These are phyloP conservation scores for Komagataella ulmi DNA, from an alignment of 805 yeast genomes.

Conservation along the genomic window DNA sequence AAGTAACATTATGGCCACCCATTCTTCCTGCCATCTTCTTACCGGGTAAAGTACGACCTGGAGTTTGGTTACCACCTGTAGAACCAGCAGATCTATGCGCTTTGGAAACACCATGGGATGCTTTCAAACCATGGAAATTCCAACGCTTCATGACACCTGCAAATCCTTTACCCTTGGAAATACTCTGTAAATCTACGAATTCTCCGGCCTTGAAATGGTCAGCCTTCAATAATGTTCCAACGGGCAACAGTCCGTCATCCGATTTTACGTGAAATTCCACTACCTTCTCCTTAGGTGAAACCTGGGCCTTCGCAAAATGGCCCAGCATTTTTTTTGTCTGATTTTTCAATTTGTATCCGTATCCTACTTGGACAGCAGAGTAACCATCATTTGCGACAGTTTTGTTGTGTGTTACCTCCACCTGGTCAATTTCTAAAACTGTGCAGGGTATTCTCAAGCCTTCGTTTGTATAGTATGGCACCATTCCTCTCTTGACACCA, in stretches of 20 bases:
- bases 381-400: slow-evolving; percentile 68
- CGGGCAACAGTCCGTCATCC: slow-evolving; percentile 49
- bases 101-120: slow-evolving; percentile 90
- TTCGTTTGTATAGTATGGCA: slow-evolving; percentile 57
- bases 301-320: slow-evolving; percentile 64
- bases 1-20: slow-evolving; percentile 70
- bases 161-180: slow-evolving; percentile 89
- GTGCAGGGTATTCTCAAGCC: slow-evolving; percentile 78
- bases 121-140: slow-evolving; percentile 78
- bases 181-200: slow-evolving; percentile 66
- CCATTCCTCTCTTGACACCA: slow-evolving; percentile 84
- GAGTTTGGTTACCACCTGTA: slow-evolving; percentile 89
- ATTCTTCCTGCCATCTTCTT: slow-evolving; percentile 97
- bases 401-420: slow-evolving; percentile 71
- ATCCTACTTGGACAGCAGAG: slow-evolving; percentile 79
- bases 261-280: slow-evolving; percentile 72
- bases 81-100: slow-evolving; percentile 97
- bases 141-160: slow-evolving; percentile 97
- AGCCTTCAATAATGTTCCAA: slow-evolving; percentile 70
- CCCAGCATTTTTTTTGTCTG: slow-evolving; percentile 57
- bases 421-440: slow-evolving; percentile 73
- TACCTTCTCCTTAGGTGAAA: slow-evolving; percentile 68
- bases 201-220: slow-evolving; percentile 80
- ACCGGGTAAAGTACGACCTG: slow-evolving; percentile 93
- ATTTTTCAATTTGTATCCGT: slow-evolving; percentile 55